Evolutionary conservation across 208 protist species (phyloP), one percentile per base, ranked within the genome.

Genomic region (Leishmania guyanensis): DNA sequence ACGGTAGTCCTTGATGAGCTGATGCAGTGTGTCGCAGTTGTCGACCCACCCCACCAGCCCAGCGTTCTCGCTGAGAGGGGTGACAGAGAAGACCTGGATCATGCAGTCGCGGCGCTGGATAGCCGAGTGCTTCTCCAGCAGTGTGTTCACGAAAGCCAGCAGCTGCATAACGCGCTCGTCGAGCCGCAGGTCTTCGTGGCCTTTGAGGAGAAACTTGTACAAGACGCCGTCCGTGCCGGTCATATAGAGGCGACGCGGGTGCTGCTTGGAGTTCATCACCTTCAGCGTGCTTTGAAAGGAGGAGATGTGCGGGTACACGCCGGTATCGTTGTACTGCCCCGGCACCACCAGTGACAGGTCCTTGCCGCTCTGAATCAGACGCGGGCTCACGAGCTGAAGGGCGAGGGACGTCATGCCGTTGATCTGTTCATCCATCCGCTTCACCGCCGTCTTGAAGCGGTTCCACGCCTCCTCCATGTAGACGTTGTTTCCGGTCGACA

Each of bases 121-220:
- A 10, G 95, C 87, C 16, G 97, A 97, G 81, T 99, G 97, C 73
- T 97, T 96, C 82, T 99, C 97, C 48, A 99, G 87, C 43, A 99
- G 95, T 29, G 95, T 99, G 92, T 99, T 99, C 33, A 99, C 99
- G 69, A 99, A 97, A 2, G 97, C 98, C 81, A 99, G 99, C 69
- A 99, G 96, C 93, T 99, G 99, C 99, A 99, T 99, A 39, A 99
- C 99, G 48, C 99, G 93, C 91, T 99, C 99, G 88, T 99, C 99
- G 89, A 99, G 96, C 46, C 99, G 91, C 48, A 99, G 84, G 83
- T 99, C 98, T 89, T 99, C 99, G 84, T 99, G 98, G 36, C 99
- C 99, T 84, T 99, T 99, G 43, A 99, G 93, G 48, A 99, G 90
- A 92, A 99, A 99, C 82, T 96, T 93, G 91, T 99, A 99, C 46